A percentile compares a stretch with the other conserved stretches of the same genome.
These are phyloP conservation scores for Tricholoma matsutake DNA, from an alignment of 768 basidiomycete species.

Conservation along the genomic window DNA sequence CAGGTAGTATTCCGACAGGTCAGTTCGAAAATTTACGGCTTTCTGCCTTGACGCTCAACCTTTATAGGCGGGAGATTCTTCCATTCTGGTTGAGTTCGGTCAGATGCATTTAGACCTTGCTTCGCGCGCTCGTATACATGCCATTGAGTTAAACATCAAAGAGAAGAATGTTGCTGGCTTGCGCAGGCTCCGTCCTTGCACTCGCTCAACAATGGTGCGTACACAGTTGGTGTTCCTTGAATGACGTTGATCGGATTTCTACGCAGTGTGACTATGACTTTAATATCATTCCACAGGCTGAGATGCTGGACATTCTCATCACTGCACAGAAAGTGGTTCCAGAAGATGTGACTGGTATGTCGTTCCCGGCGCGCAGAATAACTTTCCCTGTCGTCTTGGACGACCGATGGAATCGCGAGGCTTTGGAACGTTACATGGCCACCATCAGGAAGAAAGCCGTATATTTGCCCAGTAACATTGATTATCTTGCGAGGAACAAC, in stretches of 20 bases:
- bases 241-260: slow-evolving; percentile 41
- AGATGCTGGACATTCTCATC: slow-evolving; percentile 41
- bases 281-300: slow-evolving; percentile 34
- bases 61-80: slow-evolving; percentile 56
- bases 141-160: slow-evolving; percentile 42
- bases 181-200: slow-evolving; percentile 45
- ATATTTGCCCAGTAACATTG: slow-evolving; percentile 67
- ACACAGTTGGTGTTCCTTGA: not conserved
- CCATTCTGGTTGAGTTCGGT: slow-evolving; percentile 64
- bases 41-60: not conserved
- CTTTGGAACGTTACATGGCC: slow-evolving; percentile 54
- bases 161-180: slow-evolving; percentile 33
- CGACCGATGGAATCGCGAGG: slow-evolving; percentile 55
- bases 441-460: slow-evolving; percentile 54
- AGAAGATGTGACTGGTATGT: slow-evolving; percentile 33
- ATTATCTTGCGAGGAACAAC: slow-evolving; percentile 63
- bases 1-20: slow-evolving; percentile 55
- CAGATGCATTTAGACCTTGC: slow-evolving; percentile 48
- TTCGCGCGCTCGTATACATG: slow-evolving; percentile 56
- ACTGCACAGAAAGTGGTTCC: slow-evolving; percentile 38
- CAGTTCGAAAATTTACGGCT: not conserved
- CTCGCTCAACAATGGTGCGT: slow-evolving; percentile 56
- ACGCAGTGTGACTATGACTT: slow-evolving; percentile 58
- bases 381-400: slow-evolving; percentile 63
- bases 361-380: slow-evolving; percentile 50